Evolutionary conservation across 345 rosid genomes (phyloP), one percentile per base, ranked within the genome.

Genomic region (Trapa bicornis): DNA sequence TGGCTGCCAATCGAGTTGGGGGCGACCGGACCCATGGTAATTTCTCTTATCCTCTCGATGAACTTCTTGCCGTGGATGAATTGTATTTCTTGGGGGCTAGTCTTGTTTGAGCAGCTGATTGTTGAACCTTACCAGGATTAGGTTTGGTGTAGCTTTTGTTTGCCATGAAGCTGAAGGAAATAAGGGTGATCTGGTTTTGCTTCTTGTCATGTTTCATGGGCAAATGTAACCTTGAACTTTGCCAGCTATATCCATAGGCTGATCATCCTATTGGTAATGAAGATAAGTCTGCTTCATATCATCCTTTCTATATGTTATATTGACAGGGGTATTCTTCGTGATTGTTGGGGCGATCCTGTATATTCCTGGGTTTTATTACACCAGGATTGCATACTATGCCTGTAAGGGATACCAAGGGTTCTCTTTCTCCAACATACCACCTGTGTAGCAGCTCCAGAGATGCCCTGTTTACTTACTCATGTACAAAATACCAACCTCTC

Each of bases 401-500:
- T 90, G 88, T 72, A 90, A 92, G 73, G 98, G 98, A 53, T 92
- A 90, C 84, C 82, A 83, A 77, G 98, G 98, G 67, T 93, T 93
- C 85, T 93, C 98, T 62, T 93, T 93, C 75, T 73, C 90, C 77
- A 93, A 84, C 77, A 93, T 90, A 64, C 98, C 98, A 0, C 83
- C 98, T 3, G 96, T 92, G 38, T 91, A 76, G 81, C 42, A 41
- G n/a, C n/a, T 38, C 65, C 42, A 6, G 9, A 54, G 60, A 35
- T 29, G 47, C 47, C 38, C n/a, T 17, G 29, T 22, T 54, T 54
- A 86, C 88, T 90, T 22, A 86, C 88, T 90, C 0, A 22, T 22
- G 29, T 22, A 22, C 29, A 22, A 22, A 22, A 22, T 22, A 22
- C 29, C 29, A 22, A 22, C 29, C 29, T 22, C 29, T 22, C 29